Evolutionary conservation across 2,329 filamentous ascomycete species (phyloP).

Genomic region (Exophiala aquamarina): DNA sequence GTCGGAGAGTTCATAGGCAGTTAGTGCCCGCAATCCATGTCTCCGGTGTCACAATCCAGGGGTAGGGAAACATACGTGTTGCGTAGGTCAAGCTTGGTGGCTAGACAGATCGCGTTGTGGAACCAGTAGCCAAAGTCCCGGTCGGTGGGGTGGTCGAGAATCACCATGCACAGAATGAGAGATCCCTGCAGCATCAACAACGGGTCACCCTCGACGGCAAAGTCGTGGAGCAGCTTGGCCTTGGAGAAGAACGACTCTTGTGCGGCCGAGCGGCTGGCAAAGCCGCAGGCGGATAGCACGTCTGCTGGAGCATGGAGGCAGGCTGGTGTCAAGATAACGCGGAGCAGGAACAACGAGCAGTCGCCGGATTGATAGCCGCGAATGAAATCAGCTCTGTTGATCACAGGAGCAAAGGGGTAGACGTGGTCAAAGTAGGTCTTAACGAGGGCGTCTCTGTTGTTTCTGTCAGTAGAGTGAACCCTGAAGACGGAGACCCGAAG

Average conservation of each 20-base stretch:
- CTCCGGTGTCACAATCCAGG: slow-evolving; percentile 11
- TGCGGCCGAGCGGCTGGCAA: slow-evolving; percentile 25
- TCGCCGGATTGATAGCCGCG: slow-evolving; percentile 27
- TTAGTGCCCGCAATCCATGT: slow-evolving; percentile 20
- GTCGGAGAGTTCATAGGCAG: slow-evolving; percentile 18
- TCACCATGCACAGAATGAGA: slow-evolving; percentile 28
- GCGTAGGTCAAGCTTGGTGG: slow-evolving; percentile 28
- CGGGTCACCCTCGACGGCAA: slow-evolving; percentile 26
- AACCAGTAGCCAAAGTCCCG: slow-evolving; percentile 28
- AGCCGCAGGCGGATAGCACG: slow-evolving; percentile 28
- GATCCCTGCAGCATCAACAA: slow-evolving; percentile 29
- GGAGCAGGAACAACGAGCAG: slow-evolving; percentile 28
- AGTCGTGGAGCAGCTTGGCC: slow-evolving; percentile 29
- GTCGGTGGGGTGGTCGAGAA: slow-evolving; percentile 28
- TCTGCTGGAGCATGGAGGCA: slow-evolving; percentile 27
- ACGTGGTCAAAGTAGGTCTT: slow-evolving; percentile 30
- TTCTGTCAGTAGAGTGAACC: slow-evolving; percentile 21
- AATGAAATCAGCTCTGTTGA: slow-evolving; percentile 28
- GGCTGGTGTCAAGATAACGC: slow-evolving; percentile 26
- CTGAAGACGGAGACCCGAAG: slow-evolving; percentile 10
- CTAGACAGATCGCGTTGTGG: slow-evolving; percentile 27
- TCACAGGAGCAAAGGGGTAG: slow-evolving; percentile 25
- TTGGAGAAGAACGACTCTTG: slow-evolving; percentile 30
- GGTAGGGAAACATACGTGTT: slow-evolving; percentile 24
- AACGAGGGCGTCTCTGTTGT: slow-evolving; percentile 25